Conservation (phyloP, 2,329 filamentous ascomycete genomes). For the Westerdykella aurantiaca region DNA sequence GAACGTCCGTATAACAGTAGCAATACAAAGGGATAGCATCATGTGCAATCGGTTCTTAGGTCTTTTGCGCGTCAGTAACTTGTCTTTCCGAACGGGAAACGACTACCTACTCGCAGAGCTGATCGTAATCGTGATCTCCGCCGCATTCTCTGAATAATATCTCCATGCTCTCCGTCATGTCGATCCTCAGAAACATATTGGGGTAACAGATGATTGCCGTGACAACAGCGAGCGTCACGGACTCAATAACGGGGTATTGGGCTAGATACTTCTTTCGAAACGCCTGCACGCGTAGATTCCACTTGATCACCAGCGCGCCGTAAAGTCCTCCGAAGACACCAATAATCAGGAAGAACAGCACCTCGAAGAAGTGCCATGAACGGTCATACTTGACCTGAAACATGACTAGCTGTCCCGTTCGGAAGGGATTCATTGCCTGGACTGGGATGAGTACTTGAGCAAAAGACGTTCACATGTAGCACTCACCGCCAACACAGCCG, state of each 20-base stretch:
- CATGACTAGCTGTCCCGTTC: conserved; percentile 97
- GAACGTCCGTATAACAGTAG: conserved; percentile 73
- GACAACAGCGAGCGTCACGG: conserved; percentile 70
- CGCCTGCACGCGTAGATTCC: conserved; percentile 84
- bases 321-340: conserved; percentile 93
- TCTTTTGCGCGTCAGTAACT: conserved; percentile 26
- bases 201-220: conserved; percentile 95
- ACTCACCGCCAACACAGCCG: conserved; percentile 71
- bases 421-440: conserved; percentile 89
- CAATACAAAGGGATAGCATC: conserved; percentile 69
- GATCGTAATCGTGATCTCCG: conserved; percentile 79
- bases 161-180: conserved; percentile 99
- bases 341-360: conserved; percentile 85
- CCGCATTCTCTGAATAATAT: conserved; percentile 94
- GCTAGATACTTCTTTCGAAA: conserved; percentile 91
- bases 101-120: conserved; percentile 67
- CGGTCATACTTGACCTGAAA: conserved; percentile 96
- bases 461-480: background rate
- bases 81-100: background rate
- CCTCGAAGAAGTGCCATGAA: conserved; percentile 96
- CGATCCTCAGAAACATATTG: conserved; percentile 89
- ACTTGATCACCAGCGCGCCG: conserved; percentile 94
- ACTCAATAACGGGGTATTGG: conserved; percentile 79
- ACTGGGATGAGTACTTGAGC: background rate
- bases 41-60: conserved; percentile 68